phyloP scores from a whole-genome alignment of 106 monocot genomes.

The Vanilla planifolia region DNA sequence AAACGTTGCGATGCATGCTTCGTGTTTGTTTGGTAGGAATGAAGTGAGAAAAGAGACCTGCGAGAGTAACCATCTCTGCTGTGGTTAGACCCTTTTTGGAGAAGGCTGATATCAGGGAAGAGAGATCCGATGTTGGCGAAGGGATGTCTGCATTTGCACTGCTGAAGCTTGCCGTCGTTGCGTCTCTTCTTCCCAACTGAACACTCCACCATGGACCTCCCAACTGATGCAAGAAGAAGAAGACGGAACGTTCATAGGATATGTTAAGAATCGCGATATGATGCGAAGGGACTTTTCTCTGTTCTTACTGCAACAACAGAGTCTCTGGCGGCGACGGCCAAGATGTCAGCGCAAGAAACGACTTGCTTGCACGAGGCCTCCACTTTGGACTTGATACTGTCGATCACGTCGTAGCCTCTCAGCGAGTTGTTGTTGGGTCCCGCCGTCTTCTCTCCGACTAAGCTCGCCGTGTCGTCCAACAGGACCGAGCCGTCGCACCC shows the following conservation, averaged over 20 bases:
- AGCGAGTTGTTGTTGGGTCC: constrained; percentile 18
- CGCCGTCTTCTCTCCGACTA: constrained; percentile 32
- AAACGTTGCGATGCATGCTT: neutral
- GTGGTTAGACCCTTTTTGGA: constrained; percentile 34
- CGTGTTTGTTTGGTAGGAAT: neutral
- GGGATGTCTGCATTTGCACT: constrained; percentile 56
- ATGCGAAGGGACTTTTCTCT: too few relatives aligned
- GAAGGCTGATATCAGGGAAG: constrained; percentile 22
- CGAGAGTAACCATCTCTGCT: constrained; percentile 46
- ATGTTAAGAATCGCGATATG: too few relatives aligned
- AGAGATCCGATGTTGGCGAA: constrained; percentile 22
- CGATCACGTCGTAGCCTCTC: constrained; percentile 26
- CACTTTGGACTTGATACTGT: constrained; percentile 16
- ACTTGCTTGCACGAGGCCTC: constrained; percentile 18
- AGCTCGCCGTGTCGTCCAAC: constrained; percentile 15
- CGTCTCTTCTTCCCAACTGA: constrained; percentile 54
- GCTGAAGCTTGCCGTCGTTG: constrained; percentile 54
- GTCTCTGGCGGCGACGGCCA: constrained; percentile 39
- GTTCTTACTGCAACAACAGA: constrained; percentile 30
- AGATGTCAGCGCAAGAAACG: constrained; percentile 36
- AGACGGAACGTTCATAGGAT: too few relatives aligned
- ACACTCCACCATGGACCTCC: constrained; percentile 71
- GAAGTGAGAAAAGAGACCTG: constrained; percentile 17
- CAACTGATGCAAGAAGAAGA: constrained; percentile 20
- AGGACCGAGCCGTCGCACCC: constrained; percentile 34